A percentile compares a stretch with the other conserved stretches of the same genome.
phyloP scores from a whole-genome alignment of 352 stramenopile genomes.

The Phytophthora quininea region DNA sequence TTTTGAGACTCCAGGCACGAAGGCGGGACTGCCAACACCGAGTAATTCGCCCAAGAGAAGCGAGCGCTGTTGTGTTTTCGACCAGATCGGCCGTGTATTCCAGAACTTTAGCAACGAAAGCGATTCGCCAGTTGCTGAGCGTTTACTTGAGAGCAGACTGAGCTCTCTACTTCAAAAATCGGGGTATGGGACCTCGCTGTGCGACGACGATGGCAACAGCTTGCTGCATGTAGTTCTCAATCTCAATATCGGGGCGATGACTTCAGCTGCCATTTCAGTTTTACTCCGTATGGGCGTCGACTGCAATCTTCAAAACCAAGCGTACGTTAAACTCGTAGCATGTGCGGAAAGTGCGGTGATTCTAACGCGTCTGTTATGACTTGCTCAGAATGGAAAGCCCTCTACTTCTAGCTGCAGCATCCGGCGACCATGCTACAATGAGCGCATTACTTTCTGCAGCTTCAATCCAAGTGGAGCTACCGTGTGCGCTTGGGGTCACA shows the following conservation, averaged over 20 bases:
- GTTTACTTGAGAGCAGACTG: conserved; percentile 10
- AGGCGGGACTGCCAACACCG: neutral
- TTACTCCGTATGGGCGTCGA: conserved; percentile 49
- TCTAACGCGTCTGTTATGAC: neutral
- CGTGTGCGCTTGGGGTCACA: conserved; percentile 51
- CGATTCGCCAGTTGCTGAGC: neutral
- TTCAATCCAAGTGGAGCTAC: conserved; percentile 48
- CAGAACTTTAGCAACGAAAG: neutral
- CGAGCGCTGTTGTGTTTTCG: conserved; percentile 6
- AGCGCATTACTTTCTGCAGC: conserved; percentile 11
- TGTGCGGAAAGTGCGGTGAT: neutral
- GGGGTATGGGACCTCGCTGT: neutral
- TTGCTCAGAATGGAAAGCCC: conserved; percentile 49
- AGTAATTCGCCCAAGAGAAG: neutral
- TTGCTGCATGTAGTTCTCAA: conserved; percentile 56
- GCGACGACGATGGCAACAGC: conserved; percentile 57
- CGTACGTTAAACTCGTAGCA: conserved; percentile 38
- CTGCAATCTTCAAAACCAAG: conserved; percentile 54
- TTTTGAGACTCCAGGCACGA: neutral
- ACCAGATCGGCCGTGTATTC: conserved; percentile 9
- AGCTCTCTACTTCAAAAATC: neutral
- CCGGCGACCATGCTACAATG: conserved; percentile 39
- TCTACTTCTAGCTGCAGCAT: conserved; percentile 60
- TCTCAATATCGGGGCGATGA: conserved; percentile 28
- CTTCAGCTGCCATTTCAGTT: conserved; percentile 20